Conservation (phyloP, 78 protist species). For the Dictyostelium brefeldianum region DNA sequence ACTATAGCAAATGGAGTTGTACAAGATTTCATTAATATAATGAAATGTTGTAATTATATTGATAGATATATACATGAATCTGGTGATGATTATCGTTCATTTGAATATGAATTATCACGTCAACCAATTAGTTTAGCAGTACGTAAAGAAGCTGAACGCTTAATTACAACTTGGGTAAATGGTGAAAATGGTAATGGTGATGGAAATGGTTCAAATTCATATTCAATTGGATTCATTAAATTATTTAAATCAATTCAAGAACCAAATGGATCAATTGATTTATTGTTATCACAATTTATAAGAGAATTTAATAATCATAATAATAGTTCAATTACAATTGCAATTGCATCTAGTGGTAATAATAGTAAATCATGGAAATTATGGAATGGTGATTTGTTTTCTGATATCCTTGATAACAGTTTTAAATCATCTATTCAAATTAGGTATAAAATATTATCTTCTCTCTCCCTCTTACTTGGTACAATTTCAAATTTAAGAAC, state of each 20-base stretch:
- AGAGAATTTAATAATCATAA: slow-evolving; percentile 3
- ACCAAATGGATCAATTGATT: background rate
- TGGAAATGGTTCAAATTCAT: background rate
- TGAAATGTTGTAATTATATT: slow-evolving; percentile 37
- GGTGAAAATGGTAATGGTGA: background rate
- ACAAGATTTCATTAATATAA: slow-evolving; percentile 3
- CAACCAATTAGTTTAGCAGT: background rate
- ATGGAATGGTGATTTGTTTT: slow-evolving; percentile 39
- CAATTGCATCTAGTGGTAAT: background rate
- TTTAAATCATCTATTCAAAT: background rate
- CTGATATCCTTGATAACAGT: background rate
- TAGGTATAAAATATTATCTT: background rate
- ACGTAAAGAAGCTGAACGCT: background rate
- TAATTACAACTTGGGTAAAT: background rate
- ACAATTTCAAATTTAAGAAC: slow-evolving; percentile 14
- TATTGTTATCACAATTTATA: background rate
- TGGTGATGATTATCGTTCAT: background rate
- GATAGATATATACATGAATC: background rate
- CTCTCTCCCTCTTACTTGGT: slow-evolving; percentile 4
- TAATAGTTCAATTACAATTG: background rate
- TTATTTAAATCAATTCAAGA: slow-evolving; percentile 4
- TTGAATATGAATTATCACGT: slow-evolving; percentile 25
- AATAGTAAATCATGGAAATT: background rate
- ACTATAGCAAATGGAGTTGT: background rate
- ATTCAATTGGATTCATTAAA: slow-evolving; percentile 11